Base-by-base conservation (phyloP, 2,329 filamentous ascomycete species). In the Dactylellina haptotyla region DNA sequence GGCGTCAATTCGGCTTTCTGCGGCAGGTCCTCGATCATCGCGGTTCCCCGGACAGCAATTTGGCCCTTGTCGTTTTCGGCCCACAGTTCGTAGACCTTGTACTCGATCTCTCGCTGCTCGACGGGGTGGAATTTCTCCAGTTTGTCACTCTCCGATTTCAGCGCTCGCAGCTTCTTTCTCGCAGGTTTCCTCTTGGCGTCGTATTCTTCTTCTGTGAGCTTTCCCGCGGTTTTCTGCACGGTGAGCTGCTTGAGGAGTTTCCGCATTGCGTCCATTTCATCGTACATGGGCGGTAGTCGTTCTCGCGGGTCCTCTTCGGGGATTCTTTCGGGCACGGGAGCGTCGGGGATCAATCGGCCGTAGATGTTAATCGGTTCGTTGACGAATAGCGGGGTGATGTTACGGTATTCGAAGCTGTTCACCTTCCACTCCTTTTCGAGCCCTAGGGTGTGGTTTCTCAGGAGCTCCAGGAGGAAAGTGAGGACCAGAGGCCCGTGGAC, bases 401-500 rank as follows among this genome's bases (percentile, higher is more conserved):
- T 97, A 54, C 88, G 87, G 80, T 98, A 98, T 59, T 89, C 85
- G 57, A 97, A 86, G 9, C 80, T 83, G 50, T 81, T 79, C 20
- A 94, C 81, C 16, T 76, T 51, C 62, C 43, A 64, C 57, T 71
- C 43, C 51, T 78, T 69, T 2, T 79, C 78, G 8, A 79, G 71
- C 32, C 78, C 76, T 2, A 77, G 73, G 14, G 88, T 77, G 75
- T 90, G 85, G n/a, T 83, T 81, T 53, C 84, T 82, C 23, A 96
- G 80, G 3, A 89, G 84, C 14, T 87, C 86, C 34, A 96, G 84
- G 84, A 97, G 88, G 4, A 98, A 83, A 0, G 89, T 89, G 41
- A 96, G 84, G 0, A 87, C 88, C 61, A 99, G 83, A 0, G 95
- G 94, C 0, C 95, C 95, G 78, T 98, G 95, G 63, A 98, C 91